A percentile compares a stretch with the other conserved stretches of the same genome.
phyloP scores from a whole-genome alignment of 2,329 filamentous ascomycete species.

The Aspergillus ustus region DNA sequence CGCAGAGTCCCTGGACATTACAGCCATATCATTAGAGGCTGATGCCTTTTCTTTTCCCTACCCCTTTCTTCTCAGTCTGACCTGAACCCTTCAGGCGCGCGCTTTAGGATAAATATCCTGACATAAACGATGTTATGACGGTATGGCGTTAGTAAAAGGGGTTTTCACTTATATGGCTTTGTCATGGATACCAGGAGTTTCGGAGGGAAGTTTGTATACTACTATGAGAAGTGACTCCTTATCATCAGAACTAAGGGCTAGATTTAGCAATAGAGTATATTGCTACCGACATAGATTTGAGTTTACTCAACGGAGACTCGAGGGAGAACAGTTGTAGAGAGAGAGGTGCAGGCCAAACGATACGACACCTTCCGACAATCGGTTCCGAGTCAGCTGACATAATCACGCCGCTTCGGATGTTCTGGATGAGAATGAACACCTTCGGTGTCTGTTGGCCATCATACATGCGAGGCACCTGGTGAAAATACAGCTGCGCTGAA shows the following conservation, averaged over 20 bases:
- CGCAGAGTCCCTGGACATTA: conserved; percentile 78
- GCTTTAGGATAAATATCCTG: background rate
- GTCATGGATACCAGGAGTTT: conserved; percentile 5
- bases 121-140: background rate
- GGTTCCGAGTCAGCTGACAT: conserved; percentile 31
- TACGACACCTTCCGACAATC: conserved; percentile 21
- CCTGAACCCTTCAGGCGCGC: background rate
- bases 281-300: background rate
- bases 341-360: background rate
- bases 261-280: conserved; percentile 1
- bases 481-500: background rate
- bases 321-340: background rate
- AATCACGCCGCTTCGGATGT: conserved; percentile 26
- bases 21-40: conserved; percentile 69
- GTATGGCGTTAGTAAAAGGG: background rate
- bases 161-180: background rate
- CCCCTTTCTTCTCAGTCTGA: background rate
- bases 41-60: conserved; percentile 13
- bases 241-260: background rate
- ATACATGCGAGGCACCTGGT: background rate
- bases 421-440: background rate
- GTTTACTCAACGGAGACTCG: background rate
- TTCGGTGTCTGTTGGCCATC: background rate
- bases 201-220: background rate
- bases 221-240: background rate